These are phyloP conservation scores for Leucaena leucocephala DNA, from an alignment of 306 rosid species.

Conservation along the genomic window DNA sequence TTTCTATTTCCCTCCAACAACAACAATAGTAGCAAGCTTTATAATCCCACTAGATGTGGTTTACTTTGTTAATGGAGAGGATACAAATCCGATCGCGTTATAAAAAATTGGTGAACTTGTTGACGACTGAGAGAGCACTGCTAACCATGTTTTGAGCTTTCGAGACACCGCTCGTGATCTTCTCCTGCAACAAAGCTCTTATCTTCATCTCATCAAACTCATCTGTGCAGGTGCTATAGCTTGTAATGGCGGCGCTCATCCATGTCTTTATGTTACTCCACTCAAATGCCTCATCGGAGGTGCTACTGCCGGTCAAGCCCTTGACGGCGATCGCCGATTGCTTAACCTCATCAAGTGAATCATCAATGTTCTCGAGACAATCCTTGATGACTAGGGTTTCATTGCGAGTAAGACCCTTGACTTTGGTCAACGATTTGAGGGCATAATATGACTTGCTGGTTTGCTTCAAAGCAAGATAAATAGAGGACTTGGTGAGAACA, in stretches of 20 bases:
- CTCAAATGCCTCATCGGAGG: not conserved
- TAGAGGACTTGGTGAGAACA: slow-evolving; percentile 37
- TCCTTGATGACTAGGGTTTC: slow-evolving; percentile 40
- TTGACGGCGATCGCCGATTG: slow-evolving; percentile 28
- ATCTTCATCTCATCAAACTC: slow-evolving; percentile 44
- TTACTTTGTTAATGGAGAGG: too few species aligned
- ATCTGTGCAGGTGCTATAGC: slow-evolving; percentile 48
- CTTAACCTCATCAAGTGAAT: slow-evolving; percentile 32
- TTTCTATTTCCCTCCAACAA: not conserved
- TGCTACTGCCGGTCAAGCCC: slow-evolving; percentile 26
- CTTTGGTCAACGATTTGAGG: slow-evolving; percentile 18
- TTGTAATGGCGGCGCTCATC: slow-evolving; percentile 56
- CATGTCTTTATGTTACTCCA: slow-evolving; percentile 52
- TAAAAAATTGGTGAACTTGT: not conserved
- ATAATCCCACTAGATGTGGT: too few species aligned
- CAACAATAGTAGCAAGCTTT: too few species aligned
- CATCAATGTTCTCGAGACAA: slow-evolving; percentile 40
- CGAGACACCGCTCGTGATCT: slow-evolving; percentile 26
- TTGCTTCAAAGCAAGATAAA: slow-evolving; percentile 36
- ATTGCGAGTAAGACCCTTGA: slow-evolving; percentile 24
- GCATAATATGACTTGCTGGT: not conserved
- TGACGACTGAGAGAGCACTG: not conserved
- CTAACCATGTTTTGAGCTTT: not conserved
- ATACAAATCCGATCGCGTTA: not conserved
- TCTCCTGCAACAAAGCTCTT: slow-evolving; percentile 25